A percentile compares a stretch with the other conserved stretches of the same genome.
Evolutionary conservation across 768 basidiomycete genomes (phyloP).

Genomic region (Leccinum aurantiacum): DNA sequence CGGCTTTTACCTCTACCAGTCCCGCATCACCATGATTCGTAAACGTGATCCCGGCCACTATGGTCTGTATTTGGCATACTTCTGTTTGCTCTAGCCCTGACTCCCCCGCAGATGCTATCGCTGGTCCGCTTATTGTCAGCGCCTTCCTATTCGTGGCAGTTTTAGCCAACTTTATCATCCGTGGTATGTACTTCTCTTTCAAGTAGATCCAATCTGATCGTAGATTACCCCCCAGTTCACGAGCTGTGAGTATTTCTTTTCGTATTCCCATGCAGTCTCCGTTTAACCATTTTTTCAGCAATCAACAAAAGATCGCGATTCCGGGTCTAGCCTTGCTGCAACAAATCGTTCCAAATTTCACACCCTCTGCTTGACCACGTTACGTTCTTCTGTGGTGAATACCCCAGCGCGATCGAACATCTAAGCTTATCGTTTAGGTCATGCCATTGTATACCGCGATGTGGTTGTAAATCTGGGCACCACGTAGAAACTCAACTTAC

Average conservation of each 20-base stretch:
- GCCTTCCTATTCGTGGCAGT: slow-evolving; percentile 83
- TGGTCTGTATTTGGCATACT: slow-evolving; percentile 48
- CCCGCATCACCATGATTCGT: slow-evolving; percentile 87
- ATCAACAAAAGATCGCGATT: slow-evolving; percentile 28
- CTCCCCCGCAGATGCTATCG: slow-evolving; percentile 60
- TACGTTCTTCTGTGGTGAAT: not conserved
- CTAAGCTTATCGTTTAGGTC: not conserved
- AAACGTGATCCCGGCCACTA: slow-evolving; percentile 87
- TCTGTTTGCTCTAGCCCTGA: slow-evolving; percentile 1
- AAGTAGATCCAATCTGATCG: slow-evolving; percentile 4
- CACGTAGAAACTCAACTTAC: not conserved
- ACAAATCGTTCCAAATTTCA: slow-evolving; percentile 21
- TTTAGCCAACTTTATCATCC: slow-evolving; percentile 82
- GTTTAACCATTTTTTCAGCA: slow-evolving; percentile 15
- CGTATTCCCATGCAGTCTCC: not conserved
- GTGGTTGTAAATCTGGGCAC: not conserved
- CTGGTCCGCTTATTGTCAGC: slow-evolving; percentile 84
- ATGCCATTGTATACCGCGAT: not conserved
- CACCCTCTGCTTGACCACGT: slow-evolving; percentile 13
- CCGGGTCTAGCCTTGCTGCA: slow-evolving; percentile 30
- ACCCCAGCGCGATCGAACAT: not conserved
- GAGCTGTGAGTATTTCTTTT: slow-evolving; percentile 49
- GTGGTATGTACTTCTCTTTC: slow-evolving; percentile 53
- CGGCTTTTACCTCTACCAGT: slow-evolving; percentile 83
- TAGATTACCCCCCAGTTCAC: slow-evolving; percentile 41